These are phyloP conservation scores for Plasmopara viticola DNA, from an alignment of 352 stramenopile genomes.

Conservation along the genomic window DNA sequence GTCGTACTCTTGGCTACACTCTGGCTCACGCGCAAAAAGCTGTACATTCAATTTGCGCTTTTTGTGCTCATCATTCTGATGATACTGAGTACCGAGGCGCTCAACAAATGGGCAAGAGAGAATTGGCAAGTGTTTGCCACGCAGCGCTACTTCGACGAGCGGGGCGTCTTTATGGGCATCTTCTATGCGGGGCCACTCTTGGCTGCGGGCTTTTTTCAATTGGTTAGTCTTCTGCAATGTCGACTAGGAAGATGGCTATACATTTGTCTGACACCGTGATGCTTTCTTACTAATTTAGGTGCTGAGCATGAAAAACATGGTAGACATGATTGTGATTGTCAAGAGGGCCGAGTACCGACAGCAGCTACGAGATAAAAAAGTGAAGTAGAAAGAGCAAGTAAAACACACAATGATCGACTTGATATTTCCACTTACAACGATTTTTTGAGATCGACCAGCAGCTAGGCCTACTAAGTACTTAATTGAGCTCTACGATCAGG, in stretches of 20 bases:
- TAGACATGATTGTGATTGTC: constrained; percentile 70
- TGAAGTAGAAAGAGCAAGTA: constrained; percentile 26
- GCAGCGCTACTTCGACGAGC: constrained; percentile 79
- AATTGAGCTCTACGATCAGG: constrained; percentile 33
- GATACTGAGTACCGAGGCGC: constrained; percentile 43
- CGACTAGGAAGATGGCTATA: constrained; percentile 2
- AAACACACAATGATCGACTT: constrained; percentile 21
- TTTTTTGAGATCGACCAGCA: background rate
- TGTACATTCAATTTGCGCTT: constrained; percentile 51
- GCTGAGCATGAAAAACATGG: constrained; percentile 75
- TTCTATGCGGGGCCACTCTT: constrained; percentile 76
- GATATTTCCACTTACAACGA: constrained; percentile 19
- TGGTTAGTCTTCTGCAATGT: constrained; percentile 30
- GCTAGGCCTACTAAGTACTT: constrained; percentile 11
- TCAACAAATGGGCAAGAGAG: constrained; percentile 55
- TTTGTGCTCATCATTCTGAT: constrained; percentile 62
- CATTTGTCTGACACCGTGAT: constrained; percentile 2
- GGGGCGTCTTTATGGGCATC: constrained; percentile 78
- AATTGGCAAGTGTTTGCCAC: constrained; percentile 66
- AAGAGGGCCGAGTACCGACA: constrained; percentile 65
- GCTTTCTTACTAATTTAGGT: constrained; percentile 25
- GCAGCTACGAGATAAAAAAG: constrained; percentile 42
- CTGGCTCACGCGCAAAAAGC: constrained; percentile 47
- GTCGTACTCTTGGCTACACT: constrained; percentile 43
- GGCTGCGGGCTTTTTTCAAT: constrained; percentile 66